A percentile compares a stretch with the other conserved stretches of the same genome.
Evolutionary conservation across 2,329 filamentous ascomycete species (phyloP).

Genomic region (Diaporthe velutina): DNA sequence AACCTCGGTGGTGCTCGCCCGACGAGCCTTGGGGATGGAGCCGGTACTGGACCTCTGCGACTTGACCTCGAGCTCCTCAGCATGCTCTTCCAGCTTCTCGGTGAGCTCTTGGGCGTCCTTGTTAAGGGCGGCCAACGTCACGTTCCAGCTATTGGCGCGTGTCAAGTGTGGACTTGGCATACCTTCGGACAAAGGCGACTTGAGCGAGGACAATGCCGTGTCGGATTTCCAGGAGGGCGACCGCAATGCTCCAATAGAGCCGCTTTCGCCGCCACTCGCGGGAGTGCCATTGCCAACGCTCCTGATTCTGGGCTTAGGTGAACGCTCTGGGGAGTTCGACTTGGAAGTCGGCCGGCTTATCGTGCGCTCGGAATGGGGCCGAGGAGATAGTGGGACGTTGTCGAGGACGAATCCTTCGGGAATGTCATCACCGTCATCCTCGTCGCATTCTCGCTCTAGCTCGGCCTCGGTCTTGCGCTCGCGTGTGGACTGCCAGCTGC

Average conservation of each 20-base stretch:
- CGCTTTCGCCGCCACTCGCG: slow-evolving; percentile 68
- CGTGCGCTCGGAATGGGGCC: slow-evolving; percentile 69
- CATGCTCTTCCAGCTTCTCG: slow-evolving; percentile 84
- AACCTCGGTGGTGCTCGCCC: slow-evolving; percentile 50
- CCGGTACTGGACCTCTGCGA: slow-evolving; percentile 52
- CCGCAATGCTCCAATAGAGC: slow-evolving; percentile 60
- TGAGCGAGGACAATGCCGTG: slow-evolving; percentile 49
- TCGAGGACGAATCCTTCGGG: slow-evolving; percentile 84
- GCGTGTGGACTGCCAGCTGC: slow-evolving; percentile 78
- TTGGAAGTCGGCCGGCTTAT: slow-evolving; percentile 63
- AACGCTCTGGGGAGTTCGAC: slow-evolving; percentile 66
- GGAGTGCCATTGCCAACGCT: slow-evolving; percentile 76
- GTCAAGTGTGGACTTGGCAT: slow-evolving; percentile 60
- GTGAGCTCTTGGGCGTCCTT: slow-evolving; percentile 81
- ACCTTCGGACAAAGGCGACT: slow-evolving; percentile 46
- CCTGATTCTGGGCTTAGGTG: slow-evolving; percentile 60
- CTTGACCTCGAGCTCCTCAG: slow-evolving; percentile 71
- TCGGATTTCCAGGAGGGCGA: slow-evolving; percentile 68
- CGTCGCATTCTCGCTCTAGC: slow-evolving; percentile 81
- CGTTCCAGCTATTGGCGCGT: slow-evolving; percentile 81
- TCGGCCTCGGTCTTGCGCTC: slow-evolving; percentile 77
- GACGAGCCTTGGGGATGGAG: slow-evolving; percentile 52
- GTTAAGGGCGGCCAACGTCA: slow-evolving; percentile 76
- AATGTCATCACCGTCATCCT: slow-evolving; percentile 82
- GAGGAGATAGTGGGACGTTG: slow-evolving; percentile 86